phyloP scores from a whole-genome alignment of 805 yeast species.

The Metschnikowia henanensis region DNA sequence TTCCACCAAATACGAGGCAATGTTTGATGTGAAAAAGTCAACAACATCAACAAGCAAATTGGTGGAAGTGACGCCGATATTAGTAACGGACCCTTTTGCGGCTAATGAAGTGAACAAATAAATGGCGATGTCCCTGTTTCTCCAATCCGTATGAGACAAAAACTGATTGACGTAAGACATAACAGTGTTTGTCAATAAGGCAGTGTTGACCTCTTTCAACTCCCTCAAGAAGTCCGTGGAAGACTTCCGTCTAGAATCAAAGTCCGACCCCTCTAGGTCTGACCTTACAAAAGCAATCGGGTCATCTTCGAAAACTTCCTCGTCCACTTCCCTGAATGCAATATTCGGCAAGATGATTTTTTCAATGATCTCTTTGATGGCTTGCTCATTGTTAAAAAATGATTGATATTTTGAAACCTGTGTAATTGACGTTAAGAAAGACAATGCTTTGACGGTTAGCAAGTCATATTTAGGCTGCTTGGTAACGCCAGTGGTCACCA shows the following conservation, averaged over 20 bases:
- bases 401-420: slow-evolving; percentile 65
- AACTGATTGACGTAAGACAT: slow-evolving; percentile 70
- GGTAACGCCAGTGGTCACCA: slow-evolving; percentile 59
- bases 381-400: slow-evolving; percentile 49
- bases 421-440: slow-evolving; percentile 80
- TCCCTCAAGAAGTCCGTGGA: slow-evolving; percentile 92
- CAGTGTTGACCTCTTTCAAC: slow-evolving; percentile 75
- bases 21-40: slow-evolving; percentile 74
- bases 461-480: slow-evolving; percentile 79
- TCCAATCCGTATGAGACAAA: slow-evolving; percentile 66
- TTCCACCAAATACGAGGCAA: slow-evolving; percentile 77
- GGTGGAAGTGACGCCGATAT: slow-evolving; percentile 83
- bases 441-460: slow-evolving; percentile 75
- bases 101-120: slow-evolving; percentile 88
- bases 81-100: slow-evolving; percentile 85
- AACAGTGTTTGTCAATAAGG: slow-evolving; percentile 70
- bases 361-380: slow-evolving; percentile 72
- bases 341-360: slow-evolving; percentile 89
- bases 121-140: slow-evolving; percentile 81
- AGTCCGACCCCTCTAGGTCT: slow-evolving; percentile 93
- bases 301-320: slow-evolving; percentile 94
- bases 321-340: slow-evolving; percentile 81
- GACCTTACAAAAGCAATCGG: slow-evolving; percentile 91
- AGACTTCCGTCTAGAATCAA: slow-evolving; percentile 88
- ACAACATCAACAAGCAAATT: slow-evolving; percentile 85